A percentile compares a stretch with the other conserved stretches of the same genome.
phyloP scores from a whole-genome alignment of 805 yeast species.

The Metschnikowia chrysomelidarum region DNA sequence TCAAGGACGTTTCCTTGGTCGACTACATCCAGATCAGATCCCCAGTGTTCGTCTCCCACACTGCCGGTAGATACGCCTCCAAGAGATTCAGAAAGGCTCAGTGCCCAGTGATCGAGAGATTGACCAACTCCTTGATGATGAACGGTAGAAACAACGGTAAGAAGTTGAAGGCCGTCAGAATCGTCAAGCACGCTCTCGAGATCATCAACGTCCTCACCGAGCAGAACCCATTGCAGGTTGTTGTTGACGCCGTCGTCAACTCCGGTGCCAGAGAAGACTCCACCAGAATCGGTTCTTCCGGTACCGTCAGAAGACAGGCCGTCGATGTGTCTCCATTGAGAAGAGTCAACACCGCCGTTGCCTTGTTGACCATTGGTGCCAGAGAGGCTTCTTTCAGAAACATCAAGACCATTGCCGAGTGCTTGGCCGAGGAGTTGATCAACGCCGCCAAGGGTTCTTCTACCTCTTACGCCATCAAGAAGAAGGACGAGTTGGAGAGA shows the following conservation, averaged over 20 bases:
- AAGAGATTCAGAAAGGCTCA: constrained; percentile 99
- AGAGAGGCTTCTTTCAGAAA: constrained; percentile 99
- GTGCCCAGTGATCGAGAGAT: constrained; percentile 98
- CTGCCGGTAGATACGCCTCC: constrained; percentile 99
- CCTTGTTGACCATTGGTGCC: constrained; percentile 98
- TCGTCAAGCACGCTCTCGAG: constrained; percentile 98
- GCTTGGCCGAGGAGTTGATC: constrained; percentile 99
- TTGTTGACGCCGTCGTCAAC: constrained; percentile 99
- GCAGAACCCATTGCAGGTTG: constrained; percentile 98
- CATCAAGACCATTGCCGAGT: constrained; percentile 99
- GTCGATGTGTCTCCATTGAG: constrained; percentile 99
- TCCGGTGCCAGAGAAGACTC: constrained; percentile 99
- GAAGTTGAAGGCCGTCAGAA: constrained; percentile 99
- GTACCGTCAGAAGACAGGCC: constrained; percentile 99
- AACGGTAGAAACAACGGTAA: constrained; percentile 99
- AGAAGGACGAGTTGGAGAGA: constrained; percentile 99
- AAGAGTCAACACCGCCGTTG: constrained; percentile 99
- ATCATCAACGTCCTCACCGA: constrained; percentile 96
- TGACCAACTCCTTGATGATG: constrained; percentile 99
- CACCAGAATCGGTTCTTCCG: constrained; percentile 99
- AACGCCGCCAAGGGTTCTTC: constrained; percentile 99
- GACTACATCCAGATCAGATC: constrained; percentile 98
- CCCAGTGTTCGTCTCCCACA: constrained; percentile 97
- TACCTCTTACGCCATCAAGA: constrained; percentile 99
- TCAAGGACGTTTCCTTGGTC: constrained; percentile 95